phyloP scores from a whole-genome alignment of 805 yeast genomes.

The Spathaspora arborariae region DNA sequence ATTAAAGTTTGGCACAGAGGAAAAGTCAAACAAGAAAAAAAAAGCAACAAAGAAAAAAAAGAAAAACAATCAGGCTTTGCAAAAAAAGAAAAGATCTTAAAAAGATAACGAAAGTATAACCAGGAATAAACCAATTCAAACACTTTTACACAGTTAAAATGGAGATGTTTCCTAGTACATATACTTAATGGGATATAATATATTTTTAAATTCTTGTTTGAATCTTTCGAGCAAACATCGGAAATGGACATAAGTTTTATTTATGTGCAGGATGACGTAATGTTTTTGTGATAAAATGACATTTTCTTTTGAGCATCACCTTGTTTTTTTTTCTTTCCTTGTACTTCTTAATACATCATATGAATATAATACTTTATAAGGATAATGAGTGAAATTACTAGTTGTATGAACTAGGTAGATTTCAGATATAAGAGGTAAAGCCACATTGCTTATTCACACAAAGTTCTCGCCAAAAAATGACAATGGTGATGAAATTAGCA shows the following conservation, averaged over 20 bases:
- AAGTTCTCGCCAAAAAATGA: too few relatives aligned
- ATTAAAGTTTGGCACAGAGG: neutral
- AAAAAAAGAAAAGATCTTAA: neutral
- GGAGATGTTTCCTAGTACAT: too few relatives aligned
- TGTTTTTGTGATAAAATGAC: neutral
- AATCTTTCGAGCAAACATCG: neutral
- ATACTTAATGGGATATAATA: too few relatives aligned
- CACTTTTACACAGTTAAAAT: too few relatives aligned
- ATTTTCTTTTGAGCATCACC: neutral
- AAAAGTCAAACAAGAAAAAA: neutral
- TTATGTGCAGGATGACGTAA: neutral
- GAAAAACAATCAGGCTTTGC: neutral
- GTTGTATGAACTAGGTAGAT: too few relatives aligned
- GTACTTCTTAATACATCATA: too few relatives aligned
- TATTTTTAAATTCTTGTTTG: too few relatives aligned
- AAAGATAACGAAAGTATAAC: neutral
- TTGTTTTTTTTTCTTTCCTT: neutral
- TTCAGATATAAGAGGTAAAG: too few relatives aligned
- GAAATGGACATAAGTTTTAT: neutral
- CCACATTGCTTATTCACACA: too few relatives aligned
- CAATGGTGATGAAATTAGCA: too few relatives aligned
- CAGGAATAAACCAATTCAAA: neutral
- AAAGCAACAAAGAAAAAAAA: neutral
- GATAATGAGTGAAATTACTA: too few relatives aligned
- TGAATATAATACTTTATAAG: neutral